Evolutionary conservation across 345 rosid genomes (phyloP), one percentile per base, ranked within the genome.

Genomic region (Populus pruinosa): DNA sequence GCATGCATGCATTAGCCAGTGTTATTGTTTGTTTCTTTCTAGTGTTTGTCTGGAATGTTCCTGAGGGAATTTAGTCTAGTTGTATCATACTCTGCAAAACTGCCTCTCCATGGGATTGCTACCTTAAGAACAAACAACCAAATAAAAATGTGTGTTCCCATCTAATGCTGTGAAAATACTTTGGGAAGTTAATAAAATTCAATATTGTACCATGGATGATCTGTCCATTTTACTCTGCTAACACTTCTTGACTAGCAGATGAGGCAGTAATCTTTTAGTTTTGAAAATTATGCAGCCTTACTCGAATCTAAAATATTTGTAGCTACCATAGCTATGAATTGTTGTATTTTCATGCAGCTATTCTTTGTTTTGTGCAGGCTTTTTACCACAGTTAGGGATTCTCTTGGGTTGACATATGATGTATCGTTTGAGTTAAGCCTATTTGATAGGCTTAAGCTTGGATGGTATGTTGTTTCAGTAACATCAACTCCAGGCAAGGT

Each of bases 381-480:
- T 81, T 96, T 96, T 85, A 96, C 99, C 56, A 90, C 99, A n/a
- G 99, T 96, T 39, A 81, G 98, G 77, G 98, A 96, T 80, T 94
- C 99, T 77, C 98, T 94, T 85, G 99, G 99, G 80, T 88, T 96
- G 85, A 96, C 98, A 71, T 96, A 96, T 72, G 99, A 96, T 80
- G 98, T 96, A 41, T 96, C 99, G 59, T 96, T 96, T 78, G 99
- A 96, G 88, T 87, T 96, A 74, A 94, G 92, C 89, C 88, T 96
- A 71, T 94, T 94, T 80, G 99, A 96, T 80, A 90, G 96, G 84
- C 92, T 96, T 75, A 89, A 91, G 68, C 98, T 96, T 75, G 99
- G 99, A 53, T 96, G 99, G 99, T 96, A 93, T 89, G 99, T 96
- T 81, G 84, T 96, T 82, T 92, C 97, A 74, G 99, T 96, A 71